phyloP scores from a whole-genome alignment of 2,329 filamentous ascomycete genomes.

The Berkeleyomyces basicola region DNA sequence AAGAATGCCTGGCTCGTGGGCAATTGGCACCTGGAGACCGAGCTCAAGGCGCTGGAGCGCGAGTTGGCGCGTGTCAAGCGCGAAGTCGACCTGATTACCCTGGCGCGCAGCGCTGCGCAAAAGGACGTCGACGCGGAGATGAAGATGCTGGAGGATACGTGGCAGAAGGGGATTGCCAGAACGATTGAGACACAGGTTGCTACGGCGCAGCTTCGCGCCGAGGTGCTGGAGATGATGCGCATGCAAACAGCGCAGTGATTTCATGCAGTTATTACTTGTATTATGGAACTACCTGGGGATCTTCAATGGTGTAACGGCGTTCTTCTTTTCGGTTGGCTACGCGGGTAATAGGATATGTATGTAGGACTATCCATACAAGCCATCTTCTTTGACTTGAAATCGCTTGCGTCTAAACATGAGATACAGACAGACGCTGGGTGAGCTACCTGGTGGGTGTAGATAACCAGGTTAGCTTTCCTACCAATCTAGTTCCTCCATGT shows the following conservation, averaged over 20 bases:
- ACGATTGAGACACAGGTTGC: conserved; percentile 80
- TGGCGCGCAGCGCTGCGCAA: conserved; percentile 52
- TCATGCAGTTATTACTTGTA: neutral
- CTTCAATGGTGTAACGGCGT: neutral
- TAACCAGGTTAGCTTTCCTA: too few species aligned
- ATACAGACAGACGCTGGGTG: too few species aligned
- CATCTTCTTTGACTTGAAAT: too few species aligned
- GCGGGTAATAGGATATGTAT: neutral
- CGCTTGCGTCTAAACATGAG: too few species aligned
- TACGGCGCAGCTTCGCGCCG: conserved; percentile 50
- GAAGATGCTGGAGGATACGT: conserved; percentile 54
- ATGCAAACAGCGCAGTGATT: conserved; percentile 13
- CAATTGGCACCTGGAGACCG: conserved; percentile 64
- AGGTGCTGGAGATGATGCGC: conserved; percentile 48
- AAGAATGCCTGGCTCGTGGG: conserved; percentile 83
- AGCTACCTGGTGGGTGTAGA: too few species aligned
- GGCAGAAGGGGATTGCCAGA: conserved; percentile 61
- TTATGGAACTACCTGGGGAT: neutral
- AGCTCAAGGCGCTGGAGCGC: conserved; percentile 51
- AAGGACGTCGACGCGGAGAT: conserved; percentile 58
- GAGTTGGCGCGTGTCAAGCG: conserved; percentile 53
- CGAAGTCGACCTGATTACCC: conserved; percentile 57
- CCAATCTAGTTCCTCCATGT: too few species aligned
- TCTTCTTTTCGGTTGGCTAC: neutral
- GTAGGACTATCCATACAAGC: neutral